Percentiles rank a stretch among this genome's conserved stretches.
These are phyloP conservation scores for Umbilicus rupestris DNA, from an alignment of 164 flowering plant species.

Conservation along the genomic window DNA sequence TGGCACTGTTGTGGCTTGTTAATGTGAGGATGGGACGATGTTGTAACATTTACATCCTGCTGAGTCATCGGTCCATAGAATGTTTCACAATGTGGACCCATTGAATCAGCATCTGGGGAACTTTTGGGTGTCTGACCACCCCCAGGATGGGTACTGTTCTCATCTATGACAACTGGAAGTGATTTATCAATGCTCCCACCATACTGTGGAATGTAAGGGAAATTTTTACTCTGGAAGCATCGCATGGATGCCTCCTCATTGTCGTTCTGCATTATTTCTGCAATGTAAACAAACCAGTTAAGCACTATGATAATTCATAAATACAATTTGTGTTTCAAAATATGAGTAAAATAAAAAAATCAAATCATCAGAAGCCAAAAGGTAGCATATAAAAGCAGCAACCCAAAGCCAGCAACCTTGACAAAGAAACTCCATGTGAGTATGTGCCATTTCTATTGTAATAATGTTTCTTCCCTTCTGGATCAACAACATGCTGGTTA, in stretches of 20 bases:
- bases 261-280: slow-evolving; percentile 56
- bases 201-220: slow-evolving; percentile 27
- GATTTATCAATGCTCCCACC: slow-evolving; percentile 29
- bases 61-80: slow-evolving; percentile 25
- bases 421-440: not conserved
- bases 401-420: not conserved
- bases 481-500: not conserved
- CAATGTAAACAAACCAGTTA: slow-evolving; percentile 7
- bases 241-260: slow-evolving; percentile 61
- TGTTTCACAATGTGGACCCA: slow-evolving; percentile 31
- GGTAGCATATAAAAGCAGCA: not conserved
- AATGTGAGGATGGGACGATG: slow-evolving; percentile 31
- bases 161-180: slow-evolving; percentile 32
- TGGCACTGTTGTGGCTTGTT: slow-evolving; percentile 43
- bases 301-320: not conserved
- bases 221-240: slow-evolving; percentile 45
- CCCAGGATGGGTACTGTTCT: slow-evolving; percentile 21
- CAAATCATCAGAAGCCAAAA: not conserved
- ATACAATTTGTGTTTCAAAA: not conserved
- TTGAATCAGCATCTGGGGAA: slow-evolving; percentile 21
- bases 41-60: slow-evolving; percentile 33
- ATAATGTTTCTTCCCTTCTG: not conserved
- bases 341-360: not conserved
- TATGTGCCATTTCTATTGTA: not conserved
- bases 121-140: slow-evolving; percentile 23